These are phyloP conservation scores for Aureobasidium sp. DNA, from an alignment of 2,329 filamentous ascomycete genomes.

Conservation along the genomic window DNA sequence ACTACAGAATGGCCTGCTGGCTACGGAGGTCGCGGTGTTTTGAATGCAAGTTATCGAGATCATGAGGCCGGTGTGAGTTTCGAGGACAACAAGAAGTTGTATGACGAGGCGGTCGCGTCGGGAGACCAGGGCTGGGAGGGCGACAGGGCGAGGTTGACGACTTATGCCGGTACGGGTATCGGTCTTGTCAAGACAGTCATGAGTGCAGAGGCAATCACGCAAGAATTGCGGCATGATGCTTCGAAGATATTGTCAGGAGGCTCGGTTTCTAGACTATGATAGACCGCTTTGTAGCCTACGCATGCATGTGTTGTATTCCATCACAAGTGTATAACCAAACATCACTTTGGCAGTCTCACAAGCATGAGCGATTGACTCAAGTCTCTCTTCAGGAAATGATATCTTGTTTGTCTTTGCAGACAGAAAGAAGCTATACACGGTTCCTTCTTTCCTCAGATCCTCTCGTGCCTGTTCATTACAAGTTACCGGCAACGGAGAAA, in stretches of 20 bases:
- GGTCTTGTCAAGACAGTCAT: conserved; percentile 46
- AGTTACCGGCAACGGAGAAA: not conserved
- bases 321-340: not conserved
- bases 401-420: not conserved
- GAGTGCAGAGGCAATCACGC: conserved; percentile 44
- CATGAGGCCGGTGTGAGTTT: conserved; percentile 29
- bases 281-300: not conserved
- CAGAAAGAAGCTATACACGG: not conserved
- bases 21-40: conserved; percentile 49
- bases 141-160: conserved; percentile 45
- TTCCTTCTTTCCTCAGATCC: not conserved
- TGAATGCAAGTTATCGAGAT: conserved; percentile 45
- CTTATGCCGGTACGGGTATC: conserved; percentile 53
- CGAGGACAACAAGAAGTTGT: conserved; percentile 35
- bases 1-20: conserved; percentile 48
- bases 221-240: conserved; percentile 33
- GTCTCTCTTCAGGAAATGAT: not conserved
- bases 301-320: not conserved
- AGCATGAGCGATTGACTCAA: not conserved
- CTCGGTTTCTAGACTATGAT: not conserved
- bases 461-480: not conserved
- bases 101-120: conserved; percentile 39
- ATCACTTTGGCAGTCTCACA: not conserved
- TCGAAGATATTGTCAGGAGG: conserved; percentile 7
- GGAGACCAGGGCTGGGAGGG: conserved; percentile 44